Base-by-base conservation (phyloP, 257 asterid genomes). In the Ballota nigra region DNA sequence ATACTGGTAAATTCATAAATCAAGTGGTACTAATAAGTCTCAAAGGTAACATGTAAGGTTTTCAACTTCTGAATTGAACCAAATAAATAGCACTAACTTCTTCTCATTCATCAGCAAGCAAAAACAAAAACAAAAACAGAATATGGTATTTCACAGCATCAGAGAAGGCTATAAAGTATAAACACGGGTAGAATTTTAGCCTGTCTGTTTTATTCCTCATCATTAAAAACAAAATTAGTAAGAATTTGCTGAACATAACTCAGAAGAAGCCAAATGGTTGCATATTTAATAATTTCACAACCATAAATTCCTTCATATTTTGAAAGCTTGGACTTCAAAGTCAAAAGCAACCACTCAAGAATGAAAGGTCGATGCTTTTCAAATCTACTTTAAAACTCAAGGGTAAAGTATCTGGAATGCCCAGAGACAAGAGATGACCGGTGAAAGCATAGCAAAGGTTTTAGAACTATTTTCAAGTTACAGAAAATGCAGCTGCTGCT, bases 191-290 rank as follows among this genome's bases (percentile, higher is more conserved):
- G 43, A 2, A 8, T 59, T 22, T 5, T 59, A 16, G 24, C 41
- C 34, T 5, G 10, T 24, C n/a, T 18, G 51, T 8, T 45, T 41
- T 38, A 38, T 3, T 57, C n/a, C 20, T 31, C 11, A 1, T 28
- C 45, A 70, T 56, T 70, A 20, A 24, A 38, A 34, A 53, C n/a
- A 70, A 58, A 28, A 23, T 69, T 24, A 57, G 24, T 63, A 41
- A 59, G 28, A 8, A 19, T 19, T 16, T 31, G 33, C 26, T 22
- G 23, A 20, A 15, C 72, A 7, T 23, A 33, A 22, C 34, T 8
- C 33, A 18, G 8, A 71, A 28, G 33, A 11, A 24, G 47, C n/a
- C 59, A 73, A 12, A 18, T 34, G 65, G 53, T 23, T 10, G 33
- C 66, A 52, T 23, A 52, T 52, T 16, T 34, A 29, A 66, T 47